Evolutionary conservation across 192 early-diverging fungal genomes (phyloP).

Genomic region (Backusella sp.): DNA sequence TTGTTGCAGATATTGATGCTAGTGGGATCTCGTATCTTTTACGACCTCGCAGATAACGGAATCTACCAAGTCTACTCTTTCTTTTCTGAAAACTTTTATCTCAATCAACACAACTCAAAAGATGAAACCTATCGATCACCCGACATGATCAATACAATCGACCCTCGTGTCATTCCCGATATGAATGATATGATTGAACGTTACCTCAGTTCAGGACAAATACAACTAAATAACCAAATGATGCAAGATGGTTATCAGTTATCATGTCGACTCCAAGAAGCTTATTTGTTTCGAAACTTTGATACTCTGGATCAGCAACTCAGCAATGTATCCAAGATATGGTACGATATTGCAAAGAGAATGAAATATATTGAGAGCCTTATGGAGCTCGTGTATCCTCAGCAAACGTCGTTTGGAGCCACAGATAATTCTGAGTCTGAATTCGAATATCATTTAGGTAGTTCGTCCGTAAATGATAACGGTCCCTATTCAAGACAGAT

Average conservation of each 20-base stretch:
- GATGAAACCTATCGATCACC: neutral
- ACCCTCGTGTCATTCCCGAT: slow-evolving; percentile 5
- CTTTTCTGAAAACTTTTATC: neutral
- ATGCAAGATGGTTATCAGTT: slow-evolving; percentile 18
- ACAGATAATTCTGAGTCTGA: slow-evolving; percentile 18
- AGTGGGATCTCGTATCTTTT: slow-evolving; percentile 32
- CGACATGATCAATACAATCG: neutral
- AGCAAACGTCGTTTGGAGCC: neutral
- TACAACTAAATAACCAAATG: slow-evolving; percentile 19
- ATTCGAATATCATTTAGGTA: slow-evolving; percentile 10
- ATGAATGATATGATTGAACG: slow-evolving; percentile 9
- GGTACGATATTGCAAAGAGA: slow-evolving; percentile 34
- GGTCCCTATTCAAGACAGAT: slow-evolving; percentile 10
- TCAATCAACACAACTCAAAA: neutral
- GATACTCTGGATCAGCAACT: neutral
- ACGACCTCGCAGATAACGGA: slow-evolving; percentile 35
- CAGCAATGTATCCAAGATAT: slow-evolving; percentile 30
- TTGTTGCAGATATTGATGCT: slow-evolving; percentile 22
- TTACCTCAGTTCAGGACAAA: slow-evolving; percentile 21
- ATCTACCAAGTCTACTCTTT: slow-evolving; percentile 16
- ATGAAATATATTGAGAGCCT: slow-evolving; percentile 39
- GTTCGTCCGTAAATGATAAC: neutral
- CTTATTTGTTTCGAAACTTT: neutral
- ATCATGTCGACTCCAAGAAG: slow-evolving; percentile 10
- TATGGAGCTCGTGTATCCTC: slow-evolving; percentile 37